Percentiles rank a stretch among this genome's conserved stretches.
Conservation (phyloP, 805 yeast genomes). For the Schizosaccharomyces cryophilus region DNA sequence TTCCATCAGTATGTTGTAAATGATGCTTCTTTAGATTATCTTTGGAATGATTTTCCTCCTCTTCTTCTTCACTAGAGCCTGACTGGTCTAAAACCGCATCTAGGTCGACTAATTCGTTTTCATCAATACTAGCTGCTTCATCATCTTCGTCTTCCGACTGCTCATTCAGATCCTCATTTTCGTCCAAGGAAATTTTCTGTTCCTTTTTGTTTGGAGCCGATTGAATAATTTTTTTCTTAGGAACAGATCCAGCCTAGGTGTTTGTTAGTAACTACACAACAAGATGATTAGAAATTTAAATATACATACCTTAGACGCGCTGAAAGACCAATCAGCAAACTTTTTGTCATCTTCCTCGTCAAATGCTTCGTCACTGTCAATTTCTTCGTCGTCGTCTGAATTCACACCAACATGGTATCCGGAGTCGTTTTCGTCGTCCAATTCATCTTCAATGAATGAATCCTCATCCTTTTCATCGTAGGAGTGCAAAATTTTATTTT, state of each 20-base stretch:
- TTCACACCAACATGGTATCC: neutral
- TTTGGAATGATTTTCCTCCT: conserved; percentile 6
- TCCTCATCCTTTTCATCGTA: neutral
- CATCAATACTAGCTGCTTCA: conserved; percentile 3
- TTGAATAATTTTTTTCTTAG: conserved; percentile 4
- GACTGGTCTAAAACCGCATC: neutral
- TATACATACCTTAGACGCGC: neutral
- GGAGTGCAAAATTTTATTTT: neutral
- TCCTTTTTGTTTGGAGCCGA: conserved; percentile 3
- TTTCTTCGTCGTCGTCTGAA: conserved; percentile 19
- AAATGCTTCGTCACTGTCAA: conserved; percentile 63
- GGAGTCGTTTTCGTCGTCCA: neutral
- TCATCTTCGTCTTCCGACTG: conserved; percentile 6
- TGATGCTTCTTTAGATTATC: neutral
- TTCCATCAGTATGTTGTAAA: neutral
- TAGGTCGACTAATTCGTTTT: conserved; percentile 6
- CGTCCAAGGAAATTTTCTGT: neutral
- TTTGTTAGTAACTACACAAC: conserved; percentile 3
- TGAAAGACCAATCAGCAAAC: conserved; percentile 6
- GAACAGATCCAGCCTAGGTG: neutral
- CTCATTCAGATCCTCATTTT: conserved; percentile 4
- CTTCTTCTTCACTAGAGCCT: conserved; percentile 3
- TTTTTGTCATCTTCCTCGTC: conserved; percentile 5
- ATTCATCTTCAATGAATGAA: neutral
- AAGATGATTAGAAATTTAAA: too few species aligned